Evolutionary conservation across 1,139 yeast species (phyloP).

Genomic region (Hanseniaspora sp.): DNA sequence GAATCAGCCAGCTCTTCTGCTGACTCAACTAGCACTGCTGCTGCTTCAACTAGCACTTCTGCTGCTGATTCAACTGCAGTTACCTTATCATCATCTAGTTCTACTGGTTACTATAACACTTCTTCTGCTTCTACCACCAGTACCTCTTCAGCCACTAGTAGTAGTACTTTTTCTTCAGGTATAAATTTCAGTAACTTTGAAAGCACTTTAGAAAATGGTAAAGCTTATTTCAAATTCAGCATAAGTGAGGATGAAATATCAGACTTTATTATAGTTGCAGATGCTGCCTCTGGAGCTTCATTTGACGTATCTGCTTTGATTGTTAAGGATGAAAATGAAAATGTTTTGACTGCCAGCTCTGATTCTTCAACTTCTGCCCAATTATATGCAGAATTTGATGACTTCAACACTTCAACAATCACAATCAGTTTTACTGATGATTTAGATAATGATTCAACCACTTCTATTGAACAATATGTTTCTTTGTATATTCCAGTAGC

Average conservation of each 20-base stretch:
- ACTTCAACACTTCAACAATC: background rate
- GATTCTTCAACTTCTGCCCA: background rate
- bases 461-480: background rate
- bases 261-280: background rate
- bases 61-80: background rate
- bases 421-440: background rate
- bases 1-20: slow-evolving; percentile 16
- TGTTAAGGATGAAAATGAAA: background rate
- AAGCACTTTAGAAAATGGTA: background rate
- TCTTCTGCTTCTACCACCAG: slow-evolving; percentile 22
- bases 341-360: background rate
- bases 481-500: slow-evolving; percentile 5
- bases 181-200: background rate
- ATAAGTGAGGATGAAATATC: background rate
- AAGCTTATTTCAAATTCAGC: background rate
- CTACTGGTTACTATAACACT: slow-evolving; percentile 28
- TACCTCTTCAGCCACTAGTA: slow-evolving; percentile 20
- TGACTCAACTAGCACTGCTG: slow-evolving; percentile 17
- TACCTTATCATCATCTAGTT: slow-evolving; percentile 24
- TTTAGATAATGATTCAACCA: background rate
- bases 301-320: slow-evolving; percentile 1
- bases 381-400: background rate
- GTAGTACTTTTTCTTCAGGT: background rate
- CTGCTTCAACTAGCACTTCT: slow-evolving; percentile 18
- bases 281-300: background rate